A percentile compares a stretch with the other conserved stretches of the same genome.
Conservation (phyloP, 768 basidiomycete species). For the Stropharia rugosoannulata region DNA sequence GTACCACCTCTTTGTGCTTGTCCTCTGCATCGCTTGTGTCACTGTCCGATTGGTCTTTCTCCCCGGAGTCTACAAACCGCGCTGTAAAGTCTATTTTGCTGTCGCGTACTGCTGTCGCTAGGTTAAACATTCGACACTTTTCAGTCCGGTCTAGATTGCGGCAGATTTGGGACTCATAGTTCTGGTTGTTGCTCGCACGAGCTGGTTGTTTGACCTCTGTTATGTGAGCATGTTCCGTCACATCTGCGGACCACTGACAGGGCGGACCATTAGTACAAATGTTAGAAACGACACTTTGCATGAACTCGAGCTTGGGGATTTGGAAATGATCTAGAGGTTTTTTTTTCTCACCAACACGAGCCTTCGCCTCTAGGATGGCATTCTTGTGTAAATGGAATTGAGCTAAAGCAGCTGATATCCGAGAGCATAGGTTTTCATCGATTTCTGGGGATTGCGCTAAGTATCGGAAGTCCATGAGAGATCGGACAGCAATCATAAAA, state of each 20-base stretch:
- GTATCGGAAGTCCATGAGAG: constrained; percentile 37
- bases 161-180: constrained; percentile 3
- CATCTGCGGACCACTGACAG: constrained; percentile 20
- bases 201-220: background rate
- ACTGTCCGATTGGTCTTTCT: background rate
- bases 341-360: constrained; percentile 19
- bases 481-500: constrained; percentile 31
- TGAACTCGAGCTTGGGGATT: constrained; percentile 41
- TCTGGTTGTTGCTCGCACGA: background rate
- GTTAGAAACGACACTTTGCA: constrained; percentile 26
- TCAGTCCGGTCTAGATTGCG: constrained; percentile 1
- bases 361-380: constrained; percentile 27
- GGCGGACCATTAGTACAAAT: constrained; percentile 24
- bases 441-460: constrained; percentile 30
- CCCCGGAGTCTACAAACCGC: background rate
- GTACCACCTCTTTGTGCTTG: background rate
- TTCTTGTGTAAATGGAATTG: constrained; percentile 36
- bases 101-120: background rate
- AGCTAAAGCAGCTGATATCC: constrained; percentile 19
- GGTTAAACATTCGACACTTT: background rate
- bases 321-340: constrained; percentile 34
- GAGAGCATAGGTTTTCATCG: constrained; percentile 12
- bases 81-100: background rate
- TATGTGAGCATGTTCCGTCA: constrained; percentile 3
- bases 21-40: background rate